Percentiles rank a stretch among this genome's conserved stretches.
Evolutionary conservation across 306 rosid genomes (phyloP).

Genomic region (Coriaria nepalensis): DNA sequence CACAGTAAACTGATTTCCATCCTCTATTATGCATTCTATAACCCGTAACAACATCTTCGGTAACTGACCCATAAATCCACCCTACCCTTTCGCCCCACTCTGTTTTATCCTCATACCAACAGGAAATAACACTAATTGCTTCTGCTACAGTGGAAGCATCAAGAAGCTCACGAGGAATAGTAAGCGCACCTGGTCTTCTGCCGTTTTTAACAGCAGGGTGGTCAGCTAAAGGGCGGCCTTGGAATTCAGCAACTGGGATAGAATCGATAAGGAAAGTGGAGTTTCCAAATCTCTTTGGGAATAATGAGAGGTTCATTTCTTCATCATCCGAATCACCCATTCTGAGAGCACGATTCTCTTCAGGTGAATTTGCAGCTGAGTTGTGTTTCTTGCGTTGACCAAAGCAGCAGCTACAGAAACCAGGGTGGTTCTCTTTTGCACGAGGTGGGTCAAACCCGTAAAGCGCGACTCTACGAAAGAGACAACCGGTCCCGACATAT

Average conservation of each 20-base stretch:
- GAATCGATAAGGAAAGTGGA: constrained; percentile 81
- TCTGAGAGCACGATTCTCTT: constrained; percentile 66
- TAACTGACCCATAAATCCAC: constrained; percentile 96
- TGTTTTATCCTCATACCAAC: constrained; percentile 96
- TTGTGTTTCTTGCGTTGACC: constrained; percentile 38
- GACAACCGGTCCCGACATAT: constrained; percentile 93
- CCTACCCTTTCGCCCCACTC: constrained; percentile 98
- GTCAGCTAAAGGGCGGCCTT: constrained; percentile 97
- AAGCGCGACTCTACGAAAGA: constrained; percentile 76
- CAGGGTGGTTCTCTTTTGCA: constrained; percentile 50
- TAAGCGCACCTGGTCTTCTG: constrained; percentile 82
- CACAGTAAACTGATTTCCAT: constrained; percentile 93
- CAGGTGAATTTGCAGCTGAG: constrained; percentile 34
- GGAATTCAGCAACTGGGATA: constrained; percentile 87
- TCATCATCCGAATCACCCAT: constrained; percentile 87
- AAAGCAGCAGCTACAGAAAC: constrained; percentile 67
- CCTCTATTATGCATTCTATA: constrained; percentile 96
- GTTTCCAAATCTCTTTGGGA: constrained; percentile 86
- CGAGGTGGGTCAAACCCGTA: constrained; percentile 96
- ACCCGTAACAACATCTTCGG: constrained; percentile 96
- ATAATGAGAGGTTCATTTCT: constrained; percentile 70
- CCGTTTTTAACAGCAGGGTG: constrained; percentile 95
- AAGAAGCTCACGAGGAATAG: constrained; percentile 70
- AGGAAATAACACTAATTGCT: constrained; percentile 89
- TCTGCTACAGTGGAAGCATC: constrained; percentile 95